Base-by-base conservation (phyloP, 768 basidiomycete species). In the Russula virescens region DNA sequence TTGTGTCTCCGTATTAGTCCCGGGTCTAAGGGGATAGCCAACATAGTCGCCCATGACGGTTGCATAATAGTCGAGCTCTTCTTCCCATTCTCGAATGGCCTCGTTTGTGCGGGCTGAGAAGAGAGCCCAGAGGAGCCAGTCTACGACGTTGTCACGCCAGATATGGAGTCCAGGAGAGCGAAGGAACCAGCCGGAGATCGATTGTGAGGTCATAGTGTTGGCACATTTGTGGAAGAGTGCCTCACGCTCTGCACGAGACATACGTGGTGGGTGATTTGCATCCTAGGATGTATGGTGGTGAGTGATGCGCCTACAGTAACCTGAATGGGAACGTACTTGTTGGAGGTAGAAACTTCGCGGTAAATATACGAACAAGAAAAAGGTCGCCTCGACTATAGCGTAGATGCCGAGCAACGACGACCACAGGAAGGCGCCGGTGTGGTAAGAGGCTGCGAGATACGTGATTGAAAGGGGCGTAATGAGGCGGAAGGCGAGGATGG, bases 41-140 rank as follows among this genome's bases (percentile, higher is more conserved):
- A 82, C 59, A 18, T 72, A 61, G 0, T 65, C 63, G 69, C 83
- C 82, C 23, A 84, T 67, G 7, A 43, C 62, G 6, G 69, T 52
- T 2, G 83, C 55, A 66, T 86, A 87, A 21, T 69, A 74, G 10
- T 77, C 74, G 2, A 87, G 67, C 68, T 86, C 86, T 2, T 81
- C 81, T 16, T 72, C 68, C 78, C 81, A 82, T 42, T 76, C 78
- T 19, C 74, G 63, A 23, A 65, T 57, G 5, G 65, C 50, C 11
- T 73, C 68, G 5, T 73, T 68, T 31, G 72, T 68, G 6, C 77
- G 72, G 3, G 75, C 71, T 1, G 79, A 79, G 69, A 86, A 87
- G 25, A 87, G 63, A 0, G 83, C 81, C 85, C 85, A 88, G 7
- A 83, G 74, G n/a, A 87, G 69, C 86, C 85, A 88, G 50, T 85